Percentiles rank a stretch among this genome's conserved stretches.
These are phyloP conservation scores for Incumbomyces delicatus DNA, from an alignment of 2,329 filamentous ascomycete genomes.

Conservation along the genomic window DNA sequence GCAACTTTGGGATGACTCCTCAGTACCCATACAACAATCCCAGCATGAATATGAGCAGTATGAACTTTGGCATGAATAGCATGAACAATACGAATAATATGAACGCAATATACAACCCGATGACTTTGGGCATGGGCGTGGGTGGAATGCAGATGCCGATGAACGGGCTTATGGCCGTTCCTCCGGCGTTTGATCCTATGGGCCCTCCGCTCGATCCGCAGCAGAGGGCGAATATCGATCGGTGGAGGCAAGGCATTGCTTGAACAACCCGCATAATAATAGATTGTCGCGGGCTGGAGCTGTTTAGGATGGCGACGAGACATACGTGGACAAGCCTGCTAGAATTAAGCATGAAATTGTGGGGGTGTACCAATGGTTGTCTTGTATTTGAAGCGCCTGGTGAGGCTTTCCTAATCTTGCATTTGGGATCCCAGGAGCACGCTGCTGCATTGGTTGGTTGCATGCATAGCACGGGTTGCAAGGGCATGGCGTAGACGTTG, in stretches of 20 bases:
- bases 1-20: background rate
- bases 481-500: too few species aligned
- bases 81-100: constrained; percentile 19
- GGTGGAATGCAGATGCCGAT: constrained; percentile 3
- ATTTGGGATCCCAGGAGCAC: too few species aligned
- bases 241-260: constrained; percentile 38
- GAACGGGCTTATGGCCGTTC: constrained; percentile 10
- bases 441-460: too few species aligned
- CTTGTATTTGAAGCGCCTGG: too few species aligned
- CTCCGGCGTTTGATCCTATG: constrained; percentile 19
- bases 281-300: too few species aligned
- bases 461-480: too few species aligned
- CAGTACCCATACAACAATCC: constrained; percentile 8
- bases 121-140: constrained; percentile 9
- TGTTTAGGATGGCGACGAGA: too few species aligned
- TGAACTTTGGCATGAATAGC: background rate
- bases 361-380: too few species aligned
- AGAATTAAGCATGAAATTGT: too few species aligned
- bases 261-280: background rate
- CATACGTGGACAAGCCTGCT: too few species aligned
- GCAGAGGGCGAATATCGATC: constrained; percentile 49
- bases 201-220: constrained; percentile 36
- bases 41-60: constrained; percentile 8
- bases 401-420: too few species aligned
- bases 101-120: constrained; percentile 16